Conservation (phyloP, 2,329 filamentous ascomycete species). For the Ceratocystis diversiconidia region DNA sequence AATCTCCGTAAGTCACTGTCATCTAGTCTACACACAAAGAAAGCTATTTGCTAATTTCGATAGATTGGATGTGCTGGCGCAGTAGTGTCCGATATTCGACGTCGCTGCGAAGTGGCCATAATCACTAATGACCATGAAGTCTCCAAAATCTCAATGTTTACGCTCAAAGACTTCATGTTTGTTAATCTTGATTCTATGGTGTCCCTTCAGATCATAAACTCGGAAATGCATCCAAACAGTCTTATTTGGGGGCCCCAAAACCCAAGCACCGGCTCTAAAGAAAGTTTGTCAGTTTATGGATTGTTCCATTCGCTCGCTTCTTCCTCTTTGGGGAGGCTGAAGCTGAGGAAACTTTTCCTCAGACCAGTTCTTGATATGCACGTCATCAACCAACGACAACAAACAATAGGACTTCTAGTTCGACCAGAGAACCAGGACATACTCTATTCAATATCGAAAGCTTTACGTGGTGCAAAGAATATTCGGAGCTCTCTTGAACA, state of each 20-base stretch:
- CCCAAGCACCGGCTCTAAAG: slow-evolving; percentile 48
- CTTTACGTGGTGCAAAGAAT: slow-evolving; percentile 60
- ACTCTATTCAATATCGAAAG: slow-evolving; percentile 42
- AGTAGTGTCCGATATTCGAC: slow-evolving; percentile 62
- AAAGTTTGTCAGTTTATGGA: slow-evolving; percentile 71
- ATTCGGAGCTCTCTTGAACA: slow-evolving; percentile 54
- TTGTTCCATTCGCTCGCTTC: slow-evolving; percentile 61
- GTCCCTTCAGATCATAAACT: slow-evolving; percentile 72
- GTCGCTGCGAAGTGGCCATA: slow-evolving; percentile 32
- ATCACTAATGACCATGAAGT: slow-evolving; percentile 37
- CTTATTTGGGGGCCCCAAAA: slow-evolving; percentile 33
- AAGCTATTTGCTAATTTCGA: neutral
- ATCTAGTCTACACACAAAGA: neutral
- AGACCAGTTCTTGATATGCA: slow-evolving; percentile 57
- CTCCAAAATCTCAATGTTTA: slow-evolving; percentile 58
- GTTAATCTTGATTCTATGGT: slow-evolving; percentile 66
- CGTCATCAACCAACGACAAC: slow-evolving; percentile 57
- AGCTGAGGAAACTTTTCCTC: slow-evolving; percentile 67
- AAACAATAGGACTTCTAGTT: slow-evolving; percentile 52
- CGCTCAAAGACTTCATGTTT: slow-evolving; percentile 53
- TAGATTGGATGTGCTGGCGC: slow-evolving; percentile 76
- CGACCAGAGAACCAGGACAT: slow-evolving; percentile 49
- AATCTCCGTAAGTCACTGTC: slow-evolving; percentile 41
- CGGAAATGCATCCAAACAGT: slow-evolving; percentile 69
- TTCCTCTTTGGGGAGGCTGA: slow-evolving; percentile 63